Base-by-base conservation (phyloP, 2,329 filamentous ascomycete species). In the Teratosphaeria zuluensis region DNA sequence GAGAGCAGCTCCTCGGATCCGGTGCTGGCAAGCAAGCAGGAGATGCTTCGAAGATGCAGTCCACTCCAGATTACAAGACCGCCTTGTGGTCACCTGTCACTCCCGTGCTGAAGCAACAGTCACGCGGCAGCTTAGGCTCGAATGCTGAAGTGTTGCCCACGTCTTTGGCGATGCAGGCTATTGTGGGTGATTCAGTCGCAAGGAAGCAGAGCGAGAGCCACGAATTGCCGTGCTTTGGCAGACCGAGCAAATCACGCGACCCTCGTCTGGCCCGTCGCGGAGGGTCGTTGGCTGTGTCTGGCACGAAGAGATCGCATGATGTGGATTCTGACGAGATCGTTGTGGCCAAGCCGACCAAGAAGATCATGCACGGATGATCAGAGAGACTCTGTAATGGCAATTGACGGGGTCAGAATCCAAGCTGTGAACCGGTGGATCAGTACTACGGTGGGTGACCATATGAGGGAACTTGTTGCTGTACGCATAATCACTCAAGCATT, bases 391-490 rank as follows among this genome's bases (percentile, higher is more conserved):
- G n/a, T 19, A n/a, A 48, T 48, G n/a, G 42, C n/a, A 42, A 1
- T 14, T 16, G 14, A 14, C 8, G 42, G 19, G 16, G 16, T 6
- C 42, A 19, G 19, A 46, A 51, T 51, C 58, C 53, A 58, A 58
- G 58, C 58, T 51, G 42, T 48, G 48, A 55, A 60, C 32, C 56
- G 58, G 56, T 46, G 38, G 53, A 57, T 54, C 56, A 62, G 60
- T 60, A 61, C 32, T 56, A 58, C 51, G 53, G 52, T 60, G 38
- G 60, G 58, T 62, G 58, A 62, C 58, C 52, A 62, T 46, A 53
- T 56, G 52, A 33, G 58, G 58, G 56, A 56, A 19, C 55, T 51
- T 19, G 46, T 46, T 62, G 60, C 56, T 58, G 55, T 56, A 56
- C 32, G 6, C 11, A 8, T 48, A n/a, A n/a, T 42, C 35, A 14